Conservation (phyloP, 345 rosid genomes). For the Psidium friedrichsthalianum region DNA sequence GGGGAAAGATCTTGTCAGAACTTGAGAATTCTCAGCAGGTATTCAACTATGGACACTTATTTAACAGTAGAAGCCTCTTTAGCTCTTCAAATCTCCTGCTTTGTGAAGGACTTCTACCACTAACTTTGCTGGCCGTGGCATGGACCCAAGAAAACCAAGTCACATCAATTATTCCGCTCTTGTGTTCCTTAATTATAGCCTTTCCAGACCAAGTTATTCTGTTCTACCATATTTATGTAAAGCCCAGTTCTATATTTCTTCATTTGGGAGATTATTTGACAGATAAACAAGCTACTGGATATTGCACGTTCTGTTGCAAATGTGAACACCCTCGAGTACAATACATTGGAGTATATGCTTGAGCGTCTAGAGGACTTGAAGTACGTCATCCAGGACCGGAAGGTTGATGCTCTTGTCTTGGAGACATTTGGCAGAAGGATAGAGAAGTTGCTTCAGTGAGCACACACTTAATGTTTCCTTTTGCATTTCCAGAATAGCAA, state of each 20-base stretch:
- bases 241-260: background rate
- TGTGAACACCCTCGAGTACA: slow-evolving; percentile 52
- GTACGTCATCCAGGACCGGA: slow-evolving; percentile 86
- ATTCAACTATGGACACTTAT: background rate
- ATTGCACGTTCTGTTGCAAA: slow-evolving; percentile 73
- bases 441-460: slow-evolving; percentile 90
- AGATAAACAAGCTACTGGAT: slow-evolving; percentile 69
- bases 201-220: background rate
- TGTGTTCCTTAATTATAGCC: background rate
- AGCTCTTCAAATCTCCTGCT: background rate
- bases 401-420: slow-evolving; percentile 87
- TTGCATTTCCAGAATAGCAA: background rate
- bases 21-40: slow-evolving; percentile 87
- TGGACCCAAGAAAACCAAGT: background rate
- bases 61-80: background rate
- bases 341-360: slow-evolving; percentile 63
- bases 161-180: background rate
- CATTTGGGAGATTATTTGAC: slow-evolving; percentile 14
- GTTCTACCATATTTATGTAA: background rate
- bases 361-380: slow-evolving; percentile 73
- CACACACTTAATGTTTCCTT: background rate
- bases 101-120: background rate
- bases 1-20: slow-evolving; percentile 59
- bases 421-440: slow-evolving; percentile 97
- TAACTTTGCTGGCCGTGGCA: background rate